Conservation (phyloP, 805 yeast genomes). For the Zygotorulaspora danielsina region DNA sequence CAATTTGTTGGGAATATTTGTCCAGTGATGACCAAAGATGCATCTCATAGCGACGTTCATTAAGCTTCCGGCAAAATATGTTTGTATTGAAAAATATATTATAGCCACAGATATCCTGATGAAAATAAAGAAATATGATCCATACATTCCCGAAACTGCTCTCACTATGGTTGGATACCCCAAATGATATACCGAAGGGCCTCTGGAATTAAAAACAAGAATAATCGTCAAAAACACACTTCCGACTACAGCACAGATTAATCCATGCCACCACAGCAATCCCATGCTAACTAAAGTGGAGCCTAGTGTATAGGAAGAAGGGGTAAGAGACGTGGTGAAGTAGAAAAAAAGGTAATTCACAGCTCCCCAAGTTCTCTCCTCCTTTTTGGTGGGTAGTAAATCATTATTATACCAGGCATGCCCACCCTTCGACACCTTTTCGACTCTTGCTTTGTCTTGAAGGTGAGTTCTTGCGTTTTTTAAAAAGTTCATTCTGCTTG, state of each 20-base stretch:
- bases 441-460: background rate
- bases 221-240: background rate
- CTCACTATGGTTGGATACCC: background rate
- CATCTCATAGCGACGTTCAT: background rate
- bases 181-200: background rate
- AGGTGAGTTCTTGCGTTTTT: background rate
- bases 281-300: background rate
- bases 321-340: background rate
- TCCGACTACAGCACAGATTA: background rate
- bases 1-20: background rate
- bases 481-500: background rate
- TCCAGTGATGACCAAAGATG: background rate
- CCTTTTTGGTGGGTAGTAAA: background rate
- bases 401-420: background rate
- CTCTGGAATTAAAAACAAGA: background rate
- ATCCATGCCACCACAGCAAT: conserved; percentile 1
- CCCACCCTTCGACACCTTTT: background rate
- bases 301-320: background rate
- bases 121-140: background rate
- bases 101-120: background rate
- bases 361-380: background rate
- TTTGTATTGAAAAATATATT: background rate
- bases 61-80: background rate
- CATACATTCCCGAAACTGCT: background rate
- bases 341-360: background rate